Evolutionary conservation across 1,284 basidiomycete genomes (phyloP), one percentile per base, ranked within the genome.

Genomic region (Puccinia brachypodii): DNA sequence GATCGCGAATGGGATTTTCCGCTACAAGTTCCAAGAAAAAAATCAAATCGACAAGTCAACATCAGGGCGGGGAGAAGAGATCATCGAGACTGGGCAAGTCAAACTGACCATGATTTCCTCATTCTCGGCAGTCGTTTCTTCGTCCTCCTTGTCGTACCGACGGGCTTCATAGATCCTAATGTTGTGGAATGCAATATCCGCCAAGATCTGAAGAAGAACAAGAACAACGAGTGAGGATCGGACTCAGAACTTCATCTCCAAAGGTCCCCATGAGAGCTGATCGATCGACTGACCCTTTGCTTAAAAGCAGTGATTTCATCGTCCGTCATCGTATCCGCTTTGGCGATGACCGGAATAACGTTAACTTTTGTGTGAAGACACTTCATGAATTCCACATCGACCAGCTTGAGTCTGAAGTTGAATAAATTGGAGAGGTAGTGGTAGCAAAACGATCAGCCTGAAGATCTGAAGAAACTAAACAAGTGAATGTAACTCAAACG

Each of bases 331-430:
- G 96, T 98, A 87, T 98, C 95, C 22, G 94, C 91, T 89, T 98
- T 98, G 83, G 95, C 95, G 85, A 98, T 97, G 86, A 98, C 91
- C 78, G 95, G 95, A 85, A 98, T 97, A 84, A 98, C 89, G 89
- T 98, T 98, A 89, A 98, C 95, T 88, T 93, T 95, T 85, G 92
- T 94, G 88, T 97, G 95, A 80, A 98, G 90, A 84, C 94, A 90
- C 84, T 94, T 91, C 95, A 98, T 97, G 88, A 97, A 97, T 87
- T 98, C 96, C 83, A 98, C 92, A 87, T 98, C 96, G 86, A 98
- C 93, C 83, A 94, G 94, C 88, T 96, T 96, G 85, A 98, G 89
- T 11, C 95, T 96, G 84, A 53, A 3, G 28, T 50, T 3, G 9
- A 53, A 7, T 31, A 50, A 50, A 50, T 53, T 9, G 13, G 16